phyloP scores from a whole-genome alignment of 139 green algal genomes.

The Yamagishiella unicocca region DNA sequence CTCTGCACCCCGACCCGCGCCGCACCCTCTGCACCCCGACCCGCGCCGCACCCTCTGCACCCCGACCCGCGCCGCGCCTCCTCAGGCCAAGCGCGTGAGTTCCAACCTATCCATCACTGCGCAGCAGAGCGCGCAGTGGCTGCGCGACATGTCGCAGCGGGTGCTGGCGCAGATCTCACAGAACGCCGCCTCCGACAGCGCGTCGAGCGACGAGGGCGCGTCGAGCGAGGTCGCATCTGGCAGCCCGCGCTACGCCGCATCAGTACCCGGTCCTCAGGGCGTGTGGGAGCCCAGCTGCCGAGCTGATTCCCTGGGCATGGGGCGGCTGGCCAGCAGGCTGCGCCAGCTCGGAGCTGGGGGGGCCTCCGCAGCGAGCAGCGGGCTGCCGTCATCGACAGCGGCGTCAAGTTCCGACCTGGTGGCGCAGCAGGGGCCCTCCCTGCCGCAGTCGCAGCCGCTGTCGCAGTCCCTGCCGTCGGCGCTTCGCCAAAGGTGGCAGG shows the following conservation, averaged over 20 bases:
- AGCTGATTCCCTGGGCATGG: no score
- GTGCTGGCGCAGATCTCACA: background rate
- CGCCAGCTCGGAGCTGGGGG: background rate
- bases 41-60: no score
- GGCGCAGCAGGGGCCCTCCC: background rate
- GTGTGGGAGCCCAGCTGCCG: no score
- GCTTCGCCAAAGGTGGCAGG: slow-evolving; percentile 20
- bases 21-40: no score
- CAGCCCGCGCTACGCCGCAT: background rate
- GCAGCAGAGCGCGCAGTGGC: slow-evolving; percentile 18
- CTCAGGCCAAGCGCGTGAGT: slow-evolving; percentile 31
- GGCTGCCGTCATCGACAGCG: background rate
- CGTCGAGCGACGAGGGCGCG: background rate
- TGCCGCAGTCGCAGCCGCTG: background rate
- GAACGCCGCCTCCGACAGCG: background rate
- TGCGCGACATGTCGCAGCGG: slow-evolving; percentile 10
- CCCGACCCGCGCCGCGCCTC: background rate
- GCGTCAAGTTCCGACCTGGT: background rate
- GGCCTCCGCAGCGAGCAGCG: background rate
- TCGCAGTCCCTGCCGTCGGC: background rate
- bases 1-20: background rate
- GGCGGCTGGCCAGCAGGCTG: background rate
- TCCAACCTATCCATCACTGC: slow-evolving; percentile 12
- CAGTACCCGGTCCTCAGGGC: no score
- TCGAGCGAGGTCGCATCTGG: background rate